Base-by-base conservation (phyloP, 75 land plant species). In the Cryptomeria japonica region DNA sequence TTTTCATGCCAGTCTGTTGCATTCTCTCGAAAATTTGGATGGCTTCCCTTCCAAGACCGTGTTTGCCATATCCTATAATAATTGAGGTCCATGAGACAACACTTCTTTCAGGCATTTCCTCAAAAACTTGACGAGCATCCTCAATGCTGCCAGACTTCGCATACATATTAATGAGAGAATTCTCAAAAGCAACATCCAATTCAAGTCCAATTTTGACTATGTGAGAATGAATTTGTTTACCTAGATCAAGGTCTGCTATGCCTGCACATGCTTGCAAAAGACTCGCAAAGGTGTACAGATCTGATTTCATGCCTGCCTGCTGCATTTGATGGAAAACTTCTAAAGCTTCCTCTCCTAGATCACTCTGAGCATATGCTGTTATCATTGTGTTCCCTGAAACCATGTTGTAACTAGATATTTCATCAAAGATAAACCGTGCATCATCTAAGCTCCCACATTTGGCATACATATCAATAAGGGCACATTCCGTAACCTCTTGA, bases 131-230 rank as follows among this genome's bases (percentile, higher is more conserved):
- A 13, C 44, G 58, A 18, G 92, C 90, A 58, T 84, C 58, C 25
- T 91, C 80, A 46, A 92, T 58, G 32, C 75, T 87, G 19, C 92
- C 89, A 86, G 96, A 95, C 39, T 95, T 95, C 13, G 93, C 89
- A 76, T 95, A 95, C 96, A 95, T 95, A 5, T 93, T 90, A 19
- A 95, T 87, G 44, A 94, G 88, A 87, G 95, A 91, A 87, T 93
- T 95, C 8, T 87, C 84, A 42, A 95, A 86, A 49, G 87, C 86
- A 25, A 87, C 22, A 86, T 94, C 88, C 0, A 87, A 89, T 88
- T 88, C 70, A 56, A 94, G 91, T n/a, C 94, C 93, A 90, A 83
- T 85, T 31, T 79, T 89, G 49, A 92, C 41, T 42, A 85, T 85
- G 46, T 91, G 90, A 83, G 91, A 89, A 85, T 95, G 96, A 42